These are phyloP conservation scores for Nicotiana attenuata DNA, from an alignment of 257 asterid genomes.

Conservation along the genomic window DNA sequence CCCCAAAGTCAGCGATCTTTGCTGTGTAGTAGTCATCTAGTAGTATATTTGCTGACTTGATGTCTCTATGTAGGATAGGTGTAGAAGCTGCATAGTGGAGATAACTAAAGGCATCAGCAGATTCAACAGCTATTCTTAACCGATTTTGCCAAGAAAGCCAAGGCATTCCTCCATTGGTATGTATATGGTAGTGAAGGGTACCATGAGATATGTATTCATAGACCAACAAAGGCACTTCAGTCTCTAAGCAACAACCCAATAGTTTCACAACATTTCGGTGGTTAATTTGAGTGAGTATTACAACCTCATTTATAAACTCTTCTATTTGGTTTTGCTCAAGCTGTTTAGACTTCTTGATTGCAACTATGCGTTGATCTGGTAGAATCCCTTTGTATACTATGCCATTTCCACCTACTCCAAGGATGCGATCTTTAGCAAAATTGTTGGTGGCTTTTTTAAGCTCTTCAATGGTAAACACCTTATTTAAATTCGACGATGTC, in stretches of 20 bases:
- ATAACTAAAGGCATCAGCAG: background rate
- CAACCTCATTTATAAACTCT: background rate
- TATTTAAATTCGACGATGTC: background rate
- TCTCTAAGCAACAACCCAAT: background rate
- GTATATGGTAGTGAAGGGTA: background rate
- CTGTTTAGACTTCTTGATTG: background rate
- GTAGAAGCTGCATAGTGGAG: background rate
- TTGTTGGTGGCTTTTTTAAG: background rate
- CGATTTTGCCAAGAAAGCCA: background rate
- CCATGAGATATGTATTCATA: background rate
- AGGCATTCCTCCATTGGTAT: background rate
- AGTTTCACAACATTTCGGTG: background rate
- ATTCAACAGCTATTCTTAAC: background rate
- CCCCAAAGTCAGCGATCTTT: background rate
- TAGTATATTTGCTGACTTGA: background rate
- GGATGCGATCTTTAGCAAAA: background rate
- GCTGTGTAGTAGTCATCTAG: background rate
- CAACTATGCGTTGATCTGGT: background rate
- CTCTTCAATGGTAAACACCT: background rate
- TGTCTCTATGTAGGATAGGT: constrained; percentile 1
- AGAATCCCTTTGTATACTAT: background rate
- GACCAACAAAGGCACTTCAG: background rate
- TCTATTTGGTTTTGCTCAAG: background rate
- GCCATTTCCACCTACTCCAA: background rate
- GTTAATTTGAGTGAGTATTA: background rate